These are phyloP conservation scores for Ogataea minuta DNA, from an alignment of 805 yeast genomes.

Conservation along the genomic window DNA sequence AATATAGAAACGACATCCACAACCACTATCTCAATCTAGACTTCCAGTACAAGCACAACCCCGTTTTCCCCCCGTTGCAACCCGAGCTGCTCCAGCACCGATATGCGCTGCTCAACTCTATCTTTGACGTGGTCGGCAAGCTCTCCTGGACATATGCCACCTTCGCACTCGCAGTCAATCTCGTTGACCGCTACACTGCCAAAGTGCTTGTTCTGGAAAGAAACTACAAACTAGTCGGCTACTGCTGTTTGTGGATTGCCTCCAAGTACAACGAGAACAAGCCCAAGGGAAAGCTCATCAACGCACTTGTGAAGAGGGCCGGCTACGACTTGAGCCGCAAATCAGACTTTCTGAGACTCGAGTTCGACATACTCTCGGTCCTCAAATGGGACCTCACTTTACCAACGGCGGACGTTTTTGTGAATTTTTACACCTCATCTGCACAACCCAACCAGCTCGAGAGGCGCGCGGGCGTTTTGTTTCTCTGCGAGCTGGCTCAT, in stretches of 20 bases:
- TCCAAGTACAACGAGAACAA: slow-evolving; percentile 48
- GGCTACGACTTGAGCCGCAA: slow-evolving; percentile 28
- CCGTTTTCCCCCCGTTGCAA: slow-evolving; percentile 29
- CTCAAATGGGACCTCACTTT: slow-evolving; percentile 63
- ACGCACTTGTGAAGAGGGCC: slow-evolving; percentile 31
- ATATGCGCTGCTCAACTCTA: slow-evolving; percentile 29
- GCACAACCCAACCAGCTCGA: slow-evolving; percentile 39
- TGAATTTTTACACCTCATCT: slow-evolving; percentile 49
- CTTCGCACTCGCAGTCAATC: slow-evolving; percentile 37
- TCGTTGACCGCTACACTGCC: slow-evolving; percentile 41
- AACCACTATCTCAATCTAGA: slow-evolving; percentile 26
- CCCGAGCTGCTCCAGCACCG: slow-evolving; percentile 22
- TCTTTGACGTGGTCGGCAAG: slow-evolving; percentile 32
- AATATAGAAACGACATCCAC: slow-evolving; percentile 31
- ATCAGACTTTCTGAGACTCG: slow-evolving; percentile 56
- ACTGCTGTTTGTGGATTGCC: slow-evolving; percentile 47
- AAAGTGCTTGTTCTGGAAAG: slow-evolving; percentile 32
- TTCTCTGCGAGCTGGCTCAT: slow-evolving; percentile 64
- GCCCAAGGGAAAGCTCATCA: slow-evolving; percentile 44
- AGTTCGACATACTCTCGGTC: slow-evolving; percentile 59
- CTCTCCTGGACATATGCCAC: slow-evolving; percentile 34
- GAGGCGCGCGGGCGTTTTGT: slow-evolving; percentile 54
- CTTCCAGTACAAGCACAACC: slow-evolving; percentile 30
- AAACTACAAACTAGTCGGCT: slow-evolving; percentile 40
- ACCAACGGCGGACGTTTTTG: slow-evolving; percentile 62